Base-by-base conservation (phyloP, 495 filamentous ascomycete genomes). In the Aspergillus olivimuriae region DNA sequence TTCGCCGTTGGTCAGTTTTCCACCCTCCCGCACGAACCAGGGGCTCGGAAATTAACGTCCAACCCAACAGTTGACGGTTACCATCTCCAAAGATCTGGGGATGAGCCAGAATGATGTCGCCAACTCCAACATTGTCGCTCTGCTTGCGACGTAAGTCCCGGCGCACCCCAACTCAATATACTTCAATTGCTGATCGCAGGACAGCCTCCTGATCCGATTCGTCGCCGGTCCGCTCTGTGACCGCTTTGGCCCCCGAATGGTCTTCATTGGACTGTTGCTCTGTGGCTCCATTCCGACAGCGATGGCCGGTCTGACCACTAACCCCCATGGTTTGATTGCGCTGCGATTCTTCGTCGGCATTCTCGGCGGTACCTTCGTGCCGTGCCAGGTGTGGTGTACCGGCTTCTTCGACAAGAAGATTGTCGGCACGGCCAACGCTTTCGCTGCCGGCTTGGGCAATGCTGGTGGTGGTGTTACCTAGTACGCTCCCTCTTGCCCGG, bases 371-470 rank as follows among this genome's bases (percentile, higher is more conserved):
- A 77, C 77, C 4, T 97, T 97, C 49, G 90, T 97, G 2, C 91
- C 91, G 2, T 96, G 91, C 61, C 91, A 95, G 52, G 91, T 96
- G 6, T 97, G 91, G 90, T 86, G 83, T 21, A 95, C 91, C 0
- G 89, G 85, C 2, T 96, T 91, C 72, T 95, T 92, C 55, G 91
- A 97, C 69, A 95, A 94, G 71, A 94, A 87, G 56, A 78, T 96
- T 14, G 86, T 97, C 17, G 91, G 91, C 24, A 87, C 87, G 4
- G 87, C 90, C 44, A 97, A 95, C 56, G 82, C 88, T 6, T 65
- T 97, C 2, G 82, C 89, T 10, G 91, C 78, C 39, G 91, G 91
- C 2, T 81, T 84, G 60, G 91, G 91, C 26, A 97, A 96, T 48
- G 78, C 89, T 24, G 91, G 91, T 46, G 91, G 91, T 45, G 91